phyloP scores from a whole-genome alignment of 2,329 filamentous ascomycete species.

The Botrytis elliptica region DNA sequence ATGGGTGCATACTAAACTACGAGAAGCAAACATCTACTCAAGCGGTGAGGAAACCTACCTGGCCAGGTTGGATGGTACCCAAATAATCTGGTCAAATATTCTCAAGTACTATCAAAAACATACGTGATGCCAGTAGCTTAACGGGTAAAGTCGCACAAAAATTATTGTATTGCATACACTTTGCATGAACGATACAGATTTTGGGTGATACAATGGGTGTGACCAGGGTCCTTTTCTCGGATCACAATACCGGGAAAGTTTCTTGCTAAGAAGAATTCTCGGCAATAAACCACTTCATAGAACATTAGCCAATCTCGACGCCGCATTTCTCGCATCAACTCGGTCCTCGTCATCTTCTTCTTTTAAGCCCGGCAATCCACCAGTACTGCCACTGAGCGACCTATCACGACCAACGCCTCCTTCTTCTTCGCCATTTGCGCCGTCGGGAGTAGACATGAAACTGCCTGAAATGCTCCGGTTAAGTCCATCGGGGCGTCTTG shows the following conservation, averaged over 20 bases:
- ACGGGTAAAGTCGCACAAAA: conserved; percentile 18
- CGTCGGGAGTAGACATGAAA: conserved; percentile 64
- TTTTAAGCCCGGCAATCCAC: conserved; percentile 57
- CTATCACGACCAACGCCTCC: conserved; percentile 39
- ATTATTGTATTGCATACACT: conserved; percentile 24
- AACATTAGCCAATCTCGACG: conserved; percentile 64
- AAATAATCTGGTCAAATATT: conserved; percentile 9
- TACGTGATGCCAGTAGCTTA: conserved; percentile 16
- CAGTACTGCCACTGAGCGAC: conserved; percentile 37
- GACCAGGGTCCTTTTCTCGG: conserved; percentile 16
- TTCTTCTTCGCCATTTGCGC: conserved; percentile 55
- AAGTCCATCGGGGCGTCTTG: conserved; percentile 70
- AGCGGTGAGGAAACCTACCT: conserved; percentile 16
- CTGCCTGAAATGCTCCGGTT: conserved; percentile 75
- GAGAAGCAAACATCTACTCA: conserved; percentile 8
- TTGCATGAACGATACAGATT: conserved; percentile 22
- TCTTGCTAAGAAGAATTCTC: not conserved
- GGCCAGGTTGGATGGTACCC: conserved; percentile 6
- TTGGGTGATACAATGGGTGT: conserved; percentile 18
- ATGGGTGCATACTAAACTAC: not conserved
- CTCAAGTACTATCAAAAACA: conserved; percentile 9
- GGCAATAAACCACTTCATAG: conserved; percentile 9
- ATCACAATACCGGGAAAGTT: conserved; percentile 15
- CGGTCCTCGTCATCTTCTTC: conserved; percentile 91
- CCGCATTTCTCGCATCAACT: conserved; percentile 92